phyloP scores from a whole-genome alignment of 106 monocot genomes.

The Posidonia australis region DNA sequence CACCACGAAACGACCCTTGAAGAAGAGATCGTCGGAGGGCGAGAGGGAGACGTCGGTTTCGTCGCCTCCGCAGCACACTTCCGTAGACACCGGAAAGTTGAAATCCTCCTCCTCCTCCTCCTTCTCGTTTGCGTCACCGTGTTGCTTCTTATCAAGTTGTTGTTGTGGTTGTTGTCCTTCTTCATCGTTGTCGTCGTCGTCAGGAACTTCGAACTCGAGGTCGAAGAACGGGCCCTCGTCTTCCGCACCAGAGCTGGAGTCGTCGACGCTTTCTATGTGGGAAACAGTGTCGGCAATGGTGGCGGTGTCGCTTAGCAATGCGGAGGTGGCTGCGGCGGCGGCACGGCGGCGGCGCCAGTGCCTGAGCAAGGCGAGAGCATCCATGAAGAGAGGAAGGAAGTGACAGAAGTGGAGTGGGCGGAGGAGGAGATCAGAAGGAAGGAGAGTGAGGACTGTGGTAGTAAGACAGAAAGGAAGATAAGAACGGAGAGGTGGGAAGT shows the following conservation, averaged over 20 bases:
- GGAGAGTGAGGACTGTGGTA: too few species aligned
- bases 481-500: too few species aligned
- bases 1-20: not conserved
- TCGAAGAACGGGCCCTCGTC: constrained; percentile 7
- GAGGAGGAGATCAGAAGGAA: too few species aligned
- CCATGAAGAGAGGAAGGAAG: not conserved
- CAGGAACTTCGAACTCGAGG: not conserved
- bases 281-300: not conserved
- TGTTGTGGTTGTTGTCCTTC: not conserved
- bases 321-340: not conserved
- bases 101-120: constrained; percentile 1
- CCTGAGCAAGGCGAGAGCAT: constrained; percentile 1
- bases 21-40: constrained; percentile 14
- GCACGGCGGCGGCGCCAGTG: constrained; percentile 1
- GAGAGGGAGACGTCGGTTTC: constrained; percentile 7
- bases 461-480: too few species aligned
- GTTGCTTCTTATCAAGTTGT: not conserved
- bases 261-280: not conserved
- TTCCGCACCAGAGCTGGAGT: not conserved
- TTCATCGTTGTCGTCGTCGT: not conserved
- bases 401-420: too few species aligned
- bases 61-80: not conserved
- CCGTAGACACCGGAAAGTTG: not conserved
- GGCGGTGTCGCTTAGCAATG: not conserved
- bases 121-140: not conserved